These are phyloP conservation scores for Ceratobasidium sp. DNA, from an alignment of 1,284 basidiomycete genomes.

Conservation along the genomic window DNA sequence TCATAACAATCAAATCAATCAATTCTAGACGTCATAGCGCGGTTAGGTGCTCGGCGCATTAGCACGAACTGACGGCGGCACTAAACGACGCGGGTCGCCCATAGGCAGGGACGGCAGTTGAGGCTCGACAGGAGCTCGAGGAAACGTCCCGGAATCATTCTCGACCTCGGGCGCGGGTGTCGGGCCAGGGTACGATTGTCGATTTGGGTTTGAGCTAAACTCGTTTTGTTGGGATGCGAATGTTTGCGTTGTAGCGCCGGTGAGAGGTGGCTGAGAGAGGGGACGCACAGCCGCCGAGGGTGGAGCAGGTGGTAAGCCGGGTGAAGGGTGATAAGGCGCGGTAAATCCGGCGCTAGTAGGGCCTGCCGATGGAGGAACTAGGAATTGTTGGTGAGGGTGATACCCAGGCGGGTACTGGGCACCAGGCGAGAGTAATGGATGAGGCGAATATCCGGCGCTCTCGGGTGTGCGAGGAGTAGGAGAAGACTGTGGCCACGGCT, in stretches of 20 bases:
- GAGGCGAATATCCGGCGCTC: not conserved
- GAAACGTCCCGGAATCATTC: slow-evolving; percentile 29
- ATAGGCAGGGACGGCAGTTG: slow-evolving; percentile 25
- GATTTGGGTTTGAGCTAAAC: not conserved
- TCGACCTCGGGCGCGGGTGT: no score
- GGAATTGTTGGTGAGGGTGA: slow-evolving; percentile 8
- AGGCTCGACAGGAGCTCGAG: slow-evolving; percentile 34
- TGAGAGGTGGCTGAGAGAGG: slow-evolving; percentile 18
- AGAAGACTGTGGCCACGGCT: not conserved
- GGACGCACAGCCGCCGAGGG: no score
- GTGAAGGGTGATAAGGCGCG: slow-evolving; percentile 1
- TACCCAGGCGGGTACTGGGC: slow-evolving; percentile 22
- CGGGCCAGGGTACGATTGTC: not conserved
- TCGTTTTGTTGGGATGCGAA: slow-evolving; percentile 23
- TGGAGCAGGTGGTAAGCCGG: no score
- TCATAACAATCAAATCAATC: not conserved
- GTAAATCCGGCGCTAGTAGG: not conserved
- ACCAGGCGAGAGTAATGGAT: slow-evolving; percentile 13
- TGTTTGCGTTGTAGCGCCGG: slow-evolving; percentile 21
- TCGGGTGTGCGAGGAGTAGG: slow-evolving; percentile 13
- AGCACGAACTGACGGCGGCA: slow-evolving; percentile 29
- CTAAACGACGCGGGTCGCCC: slow-evolving; percentile 22
- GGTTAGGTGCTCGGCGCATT: not conserved
- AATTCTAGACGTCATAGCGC: not conserved
- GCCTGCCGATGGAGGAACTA: slow-evolving; percentile 25